These are phyloP conservation scores for Gossypium herbaceum DNA, from an alignment of 345 rosid genomes.

Conservation along the genomic window DNA sequence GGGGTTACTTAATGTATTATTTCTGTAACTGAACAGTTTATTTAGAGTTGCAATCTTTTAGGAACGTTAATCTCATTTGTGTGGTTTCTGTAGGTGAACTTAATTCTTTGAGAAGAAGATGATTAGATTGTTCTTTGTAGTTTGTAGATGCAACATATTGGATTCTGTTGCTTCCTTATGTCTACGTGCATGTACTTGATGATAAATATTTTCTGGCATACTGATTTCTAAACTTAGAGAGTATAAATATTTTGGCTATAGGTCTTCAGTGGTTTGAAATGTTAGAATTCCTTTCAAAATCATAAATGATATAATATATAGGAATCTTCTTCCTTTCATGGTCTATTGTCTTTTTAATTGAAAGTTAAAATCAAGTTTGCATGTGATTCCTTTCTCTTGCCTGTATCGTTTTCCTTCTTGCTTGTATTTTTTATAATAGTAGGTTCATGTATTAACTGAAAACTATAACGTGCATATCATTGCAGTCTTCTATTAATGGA, in stretches of 20 bases:
- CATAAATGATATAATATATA: neutral
- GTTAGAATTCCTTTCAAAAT: neutral
- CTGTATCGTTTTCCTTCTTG: neutral
- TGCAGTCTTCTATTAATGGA: constrained; percentile 86
- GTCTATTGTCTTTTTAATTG: neutral
- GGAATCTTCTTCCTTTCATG: neutral
- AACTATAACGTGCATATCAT: constrained; percentile 16
- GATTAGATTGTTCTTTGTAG: neutral
- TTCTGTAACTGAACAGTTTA: constrained; percentile 10
- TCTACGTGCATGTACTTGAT: neutral
- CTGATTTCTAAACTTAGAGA: neutral
- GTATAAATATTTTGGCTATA: neutral
- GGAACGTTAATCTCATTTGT: neutral
- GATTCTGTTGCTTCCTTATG: neutral
- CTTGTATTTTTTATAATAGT: neutral
- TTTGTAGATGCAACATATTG: constrained; percentile 1
- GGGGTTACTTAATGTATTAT: constrained; percentile 80
- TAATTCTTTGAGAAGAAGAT: neutral
- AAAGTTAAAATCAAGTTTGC: neutral
- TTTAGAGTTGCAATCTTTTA: constrained; percentile 14
- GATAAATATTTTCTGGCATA: neutral
- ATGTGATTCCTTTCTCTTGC: neutral
- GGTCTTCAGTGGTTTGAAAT: neutral
- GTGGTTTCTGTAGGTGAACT: neutral
- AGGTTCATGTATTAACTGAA: neutral